Conservation (phyloP, 345 rosid genomes). For the Rhodomyrtus tomentosa region DNA sequence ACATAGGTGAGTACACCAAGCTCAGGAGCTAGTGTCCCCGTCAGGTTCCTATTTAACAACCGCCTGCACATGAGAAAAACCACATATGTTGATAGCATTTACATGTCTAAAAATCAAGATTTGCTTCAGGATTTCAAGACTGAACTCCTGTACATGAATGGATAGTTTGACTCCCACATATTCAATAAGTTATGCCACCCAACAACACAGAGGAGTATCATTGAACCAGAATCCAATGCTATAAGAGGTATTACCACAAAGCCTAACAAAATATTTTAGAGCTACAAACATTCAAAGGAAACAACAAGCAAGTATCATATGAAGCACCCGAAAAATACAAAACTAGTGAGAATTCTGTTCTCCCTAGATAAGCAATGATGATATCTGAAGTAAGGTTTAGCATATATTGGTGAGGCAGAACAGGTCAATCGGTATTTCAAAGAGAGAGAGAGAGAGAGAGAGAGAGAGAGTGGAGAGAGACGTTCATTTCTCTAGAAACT, state of each 20-base stretch:
- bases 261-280: not conserved
- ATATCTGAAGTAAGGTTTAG: not conserved
- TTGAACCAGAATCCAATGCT: not conserved
- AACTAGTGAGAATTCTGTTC: not conserved
- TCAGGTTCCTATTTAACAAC: conserved; percentile 50
- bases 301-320: not conserved
- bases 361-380: not conserved
- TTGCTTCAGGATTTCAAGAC: not conserved
- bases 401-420: not conserved
- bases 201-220: not conserved
- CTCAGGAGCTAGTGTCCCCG: conserved; percentile 74
- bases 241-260: not conserved
- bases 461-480: not conserved
- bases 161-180: not conserved
- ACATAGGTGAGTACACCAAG: conserved; percentile 59
- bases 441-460: not conserved
- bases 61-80: conserved; percentile 38
- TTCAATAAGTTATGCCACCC: not conserved
- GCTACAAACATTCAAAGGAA: not conserved
- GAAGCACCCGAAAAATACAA: not conserved
- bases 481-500: not conserved
- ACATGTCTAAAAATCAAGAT: not conserved
- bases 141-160: not conserved
- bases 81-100: not conserved
- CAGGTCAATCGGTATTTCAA: not conserved